These are phyloP conservation scores for Xylaria telfairii DNA, from an alignment of 495 filamentous ascomycete species.

Conservation along the genomic window DNA sequence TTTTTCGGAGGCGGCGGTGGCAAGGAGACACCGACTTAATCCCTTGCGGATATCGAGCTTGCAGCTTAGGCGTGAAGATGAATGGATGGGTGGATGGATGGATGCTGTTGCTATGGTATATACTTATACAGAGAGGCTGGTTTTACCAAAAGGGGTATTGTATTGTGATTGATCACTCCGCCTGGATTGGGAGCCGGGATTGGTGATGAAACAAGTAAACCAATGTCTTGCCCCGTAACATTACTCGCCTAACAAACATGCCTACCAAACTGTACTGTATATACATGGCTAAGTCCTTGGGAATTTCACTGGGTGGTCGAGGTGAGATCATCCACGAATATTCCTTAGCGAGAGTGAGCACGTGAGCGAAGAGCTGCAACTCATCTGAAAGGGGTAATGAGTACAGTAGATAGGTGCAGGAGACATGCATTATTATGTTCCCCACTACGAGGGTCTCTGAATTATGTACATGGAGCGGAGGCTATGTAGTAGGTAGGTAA, in stretches of 20 bases:
- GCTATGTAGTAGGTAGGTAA: too few species aligned
- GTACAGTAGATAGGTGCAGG: neutral
- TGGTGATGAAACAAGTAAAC: neutral
- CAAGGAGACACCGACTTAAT: neutral
- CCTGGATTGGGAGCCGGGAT: neutral
- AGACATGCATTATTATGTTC: neutral
- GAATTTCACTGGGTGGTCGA: neutral
- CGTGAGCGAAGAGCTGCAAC: neutral
- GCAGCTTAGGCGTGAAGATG: neutral
- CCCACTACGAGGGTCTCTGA: neutral
- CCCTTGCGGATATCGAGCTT: neutral
- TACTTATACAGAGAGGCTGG: neutral
- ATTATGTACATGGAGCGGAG: neutral
- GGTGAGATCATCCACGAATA: neutral
- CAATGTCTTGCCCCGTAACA: neutral
- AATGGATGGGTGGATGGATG: too few species aligned
- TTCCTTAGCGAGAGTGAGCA: neutral
- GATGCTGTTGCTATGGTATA: too few species aligned
- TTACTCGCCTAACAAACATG: neutral
- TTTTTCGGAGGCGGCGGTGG: neutral
- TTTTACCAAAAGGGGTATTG: too few species aligned
- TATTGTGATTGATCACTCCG: neutral
- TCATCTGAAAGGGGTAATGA: neutral
- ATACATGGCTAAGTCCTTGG: neutral
- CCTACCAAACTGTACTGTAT: too few species aligned